phyloP scores from a whole-genome alignment of 495 filamentous ascomycete species.

The Neurospora sp. region DNA sequence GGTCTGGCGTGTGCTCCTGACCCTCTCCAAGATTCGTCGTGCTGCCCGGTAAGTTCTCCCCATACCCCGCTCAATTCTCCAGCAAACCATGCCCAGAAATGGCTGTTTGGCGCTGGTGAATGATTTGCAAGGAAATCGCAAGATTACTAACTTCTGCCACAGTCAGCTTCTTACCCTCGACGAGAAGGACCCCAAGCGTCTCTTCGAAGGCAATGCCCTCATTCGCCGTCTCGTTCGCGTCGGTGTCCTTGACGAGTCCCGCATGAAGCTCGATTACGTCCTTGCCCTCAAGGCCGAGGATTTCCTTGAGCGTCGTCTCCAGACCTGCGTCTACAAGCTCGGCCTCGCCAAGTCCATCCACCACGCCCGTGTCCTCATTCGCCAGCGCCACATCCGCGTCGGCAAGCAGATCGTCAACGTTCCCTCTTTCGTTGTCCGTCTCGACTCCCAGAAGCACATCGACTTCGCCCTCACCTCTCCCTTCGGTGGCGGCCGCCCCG shows the following conservation, averaged over 20 bases:
- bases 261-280: conserved; percentile 99
- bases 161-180: conserved; percentile 99
- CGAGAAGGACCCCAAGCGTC: conserved; percentile 99
- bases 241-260: conserved; percentile 98
- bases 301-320: conserved; percentile 97
- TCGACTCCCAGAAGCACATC: conserved; percentile 99
- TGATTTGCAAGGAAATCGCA: not conserved
- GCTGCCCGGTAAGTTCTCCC: conserved; percentile 76
- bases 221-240: conserved; percentile 99
- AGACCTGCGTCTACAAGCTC: conserved; percentile 99
- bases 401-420: conserved; percentile 99
- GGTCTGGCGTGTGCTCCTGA: conserved; percentile 98
- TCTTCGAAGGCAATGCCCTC: conserved; percentile 99
- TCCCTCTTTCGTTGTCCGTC: conserved; percentile 95
- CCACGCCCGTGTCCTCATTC: conserved; percentile 98
- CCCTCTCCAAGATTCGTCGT: conserved; percentile 99
- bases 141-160: conserved; percentile 7
- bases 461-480: conserved; percentile 97
- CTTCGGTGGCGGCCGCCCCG: conserved; percentile 92
- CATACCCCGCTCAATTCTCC: not conserved
- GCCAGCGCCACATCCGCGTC: conserved; percentile 98
- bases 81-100: not conserved
- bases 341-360: conserved; percentile 99
- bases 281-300: conserved; percentile 95
- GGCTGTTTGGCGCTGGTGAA: not conserved